Evolutionary conservation across 805 yeast species (phyloP), one percentile per base, ranked within the genome.

Genomic region (Candida tibetensis): DNA sequence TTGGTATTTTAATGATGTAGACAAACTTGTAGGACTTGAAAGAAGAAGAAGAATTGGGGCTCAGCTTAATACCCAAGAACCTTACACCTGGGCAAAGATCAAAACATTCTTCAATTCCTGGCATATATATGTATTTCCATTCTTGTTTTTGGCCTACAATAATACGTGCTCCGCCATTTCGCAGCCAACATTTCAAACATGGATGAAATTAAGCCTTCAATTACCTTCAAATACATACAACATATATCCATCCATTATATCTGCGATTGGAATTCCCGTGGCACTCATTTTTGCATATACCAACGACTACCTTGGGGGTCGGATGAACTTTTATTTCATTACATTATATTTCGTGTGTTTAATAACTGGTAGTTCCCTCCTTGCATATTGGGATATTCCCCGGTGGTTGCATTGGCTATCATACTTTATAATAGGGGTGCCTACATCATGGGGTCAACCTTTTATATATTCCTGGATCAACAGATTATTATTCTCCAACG

Each of bases 111-210:
- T 50, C 35, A 29, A 15, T 26, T 45, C 48, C 4, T 50, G 54
- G 54, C 53, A 50, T 34, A 36, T 47, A 4, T 50, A 28, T 14
- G 51, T 50, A 27, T 50, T 50, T 14, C 53, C 51, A 6, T 32
- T 51, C 12, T 19, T 69, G 32, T 68, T 67, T 44, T 53, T 66
- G 39, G 58, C 64, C 6, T 64, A 58, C 50, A 64, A 67, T 47
- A 68, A 66, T 44, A 15, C 66, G 2, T 48, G 62, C 37, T 61
- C 67, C n/a, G 49, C 52, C 2, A 41, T 32, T 19, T 32, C 60
- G 4, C 73, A 66, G 36, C 76, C 76, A 13, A 64, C 77, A 0
- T 62, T 74, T 42, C 57, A 60, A 15, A 53, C 67, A 4, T 76
- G 79, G 79, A 72, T 69, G 57, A 65, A 66, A 41, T 44, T 42